phyloP scores from a whole-genome alignment of 768 basidiomycete genomes.

The Suillus spraguei region DNA sequence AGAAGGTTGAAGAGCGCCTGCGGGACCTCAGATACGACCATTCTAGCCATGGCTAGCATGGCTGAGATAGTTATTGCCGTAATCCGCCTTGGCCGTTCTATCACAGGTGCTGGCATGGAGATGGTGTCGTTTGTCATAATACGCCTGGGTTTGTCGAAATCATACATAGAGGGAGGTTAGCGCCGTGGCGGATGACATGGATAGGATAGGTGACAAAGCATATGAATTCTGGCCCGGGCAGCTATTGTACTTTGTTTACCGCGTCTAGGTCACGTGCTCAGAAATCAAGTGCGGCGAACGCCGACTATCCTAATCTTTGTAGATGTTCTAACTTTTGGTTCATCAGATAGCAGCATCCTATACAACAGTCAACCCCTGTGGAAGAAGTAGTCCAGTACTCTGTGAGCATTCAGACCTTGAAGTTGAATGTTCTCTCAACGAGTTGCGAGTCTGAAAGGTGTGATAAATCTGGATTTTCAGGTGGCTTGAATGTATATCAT shows the following conservation, averaged over 20 bases:
- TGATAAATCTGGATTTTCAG: no score
- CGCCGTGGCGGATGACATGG: not conserved
- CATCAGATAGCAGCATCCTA: no score
- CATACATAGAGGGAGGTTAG: not conserved
- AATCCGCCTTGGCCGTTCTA: not conserved
- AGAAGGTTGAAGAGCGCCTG: constrained; percentile 2
- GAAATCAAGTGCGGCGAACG: no score
- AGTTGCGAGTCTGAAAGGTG: no score
- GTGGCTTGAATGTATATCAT: no score
- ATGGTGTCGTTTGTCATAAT: not conserved
- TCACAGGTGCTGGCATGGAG: not conserved
- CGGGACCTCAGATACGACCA: not conserved
- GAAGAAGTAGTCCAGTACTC: no score
- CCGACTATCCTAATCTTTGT: no score
- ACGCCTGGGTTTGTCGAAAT: not conserved
- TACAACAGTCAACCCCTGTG: no score
- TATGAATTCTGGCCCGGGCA: not conserved
- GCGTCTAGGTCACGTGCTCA: not conserved
- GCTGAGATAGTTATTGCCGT: not conserved
- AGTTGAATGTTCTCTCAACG: no score
- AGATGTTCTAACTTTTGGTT: no score
- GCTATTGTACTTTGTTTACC: not conserved
- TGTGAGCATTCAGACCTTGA: no score
- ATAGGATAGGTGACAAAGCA: not conserved
- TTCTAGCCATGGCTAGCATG: not conserved